phyloP scores from a whole-genome alignment of 2,329 filamentous ascomycete genomes.

The Aureobasidium leucospermi region DNA sequence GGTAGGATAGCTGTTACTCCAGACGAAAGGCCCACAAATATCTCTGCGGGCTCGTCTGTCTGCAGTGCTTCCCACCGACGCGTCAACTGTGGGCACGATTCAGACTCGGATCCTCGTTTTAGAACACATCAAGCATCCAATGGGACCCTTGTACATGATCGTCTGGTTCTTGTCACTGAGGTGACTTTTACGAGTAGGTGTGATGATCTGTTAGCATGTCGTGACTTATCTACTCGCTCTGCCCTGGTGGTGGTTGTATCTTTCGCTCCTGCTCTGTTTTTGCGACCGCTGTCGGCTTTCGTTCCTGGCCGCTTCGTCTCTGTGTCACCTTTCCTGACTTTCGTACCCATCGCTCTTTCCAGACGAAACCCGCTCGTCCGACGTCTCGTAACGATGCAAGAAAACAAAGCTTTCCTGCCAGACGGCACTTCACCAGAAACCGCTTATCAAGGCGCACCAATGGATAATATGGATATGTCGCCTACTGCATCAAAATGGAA shows the following conservation, averaged over 20 bases:
- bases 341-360: not conserved
- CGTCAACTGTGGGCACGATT: not conserved
- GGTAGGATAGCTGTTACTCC: not conserved
- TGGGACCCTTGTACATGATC: not conserved
- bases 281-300: not conserved
- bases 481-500: conserved; percentile 20
- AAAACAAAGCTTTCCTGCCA: conserved; percentile 5
- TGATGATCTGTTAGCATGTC: not conserved
- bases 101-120: not conserved
- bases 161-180: conserved; percentile 2
- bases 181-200: conserved; percentile 2
- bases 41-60: not conserved
- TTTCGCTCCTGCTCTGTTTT: not conserved
- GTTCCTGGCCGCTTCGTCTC: not conserved
- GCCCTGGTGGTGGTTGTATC: not conserved
- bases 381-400: not conserved
- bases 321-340: not conserved
- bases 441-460: not conserved
- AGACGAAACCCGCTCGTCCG: not conserved
- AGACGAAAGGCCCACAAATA: not conserved
- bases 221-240: conserved; percentile 1
- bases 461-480: not conserved
- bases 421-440: conserved; percentile 1
- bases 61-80: not conserved
- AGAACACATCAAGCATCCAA: not conserved